These are phyloP conservation scores for Hymenotorrendiella dingleyae DNA, from an alignment of 2,329 filamentous ascomycete genomes.

Conservation along the genomic window DNA sequence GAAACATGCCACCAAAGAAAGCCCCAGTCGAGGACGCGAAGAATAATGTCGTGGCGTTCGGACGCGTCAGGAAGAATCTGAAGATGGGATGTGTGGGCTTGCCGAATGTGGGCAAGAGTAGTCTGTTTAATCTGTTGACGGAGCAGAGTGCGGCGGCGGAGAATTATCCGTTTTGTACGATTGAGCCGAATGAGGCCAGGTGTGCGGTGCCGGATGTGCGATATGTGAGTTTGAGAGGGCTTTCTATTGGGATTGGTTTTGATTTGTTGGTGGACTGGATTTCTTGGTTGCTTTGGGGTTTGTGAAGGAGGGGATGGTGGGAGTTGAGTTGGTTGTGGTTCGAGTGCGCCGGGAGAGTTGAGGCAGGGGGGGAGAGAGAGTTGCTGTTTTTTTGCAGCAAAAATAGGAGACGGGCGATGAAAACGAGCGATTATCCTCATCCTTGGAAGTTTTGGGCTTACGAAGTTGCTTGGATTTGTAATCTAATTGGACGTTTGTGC, in stretches of 20 bases:
- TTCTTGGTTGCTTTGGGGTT: neutral
- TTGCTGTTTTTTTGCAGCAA: no score
- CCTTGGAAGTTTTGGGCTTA: no score
- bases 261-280: neutral
- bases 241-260: no score
- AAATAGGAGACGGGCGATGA: no score
- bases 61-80: slow-evolving; percentile 38
- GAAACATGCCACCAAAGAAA: slow-evolving; percentile 39
- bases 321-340: neutral
- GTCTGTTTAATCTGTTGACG: slow-evolving; percentile 40
- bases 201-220: slow-evolving; percentile 39
- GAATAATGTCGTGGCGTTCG: slow-evolving; percentile 41
- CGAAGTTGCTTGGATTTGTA: no score
- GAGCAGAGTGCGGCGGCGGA: slow-evolving; percentile 40
- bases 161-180: slow-evolving; percentile 42
- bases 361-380: no score
- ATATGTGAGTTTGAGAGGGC: slow-evolving; percentile 39
- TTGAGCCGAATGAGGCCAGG: slow-evolving; percentile 42
- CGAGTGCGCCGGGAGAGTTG: no score
- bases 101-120: slow-evolving; percentile 42
- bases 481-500: no score
- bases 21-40: slow-evolving; percentile 31
- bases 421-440: no score
- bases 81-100: slow-evolving; percentile 43
- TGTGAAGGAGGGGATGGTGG: neutral